phyloP scores from a whole-genome alignment of 2,329 filamentous ascomycete genomes.

The Curvularia spicifera region DNA sequence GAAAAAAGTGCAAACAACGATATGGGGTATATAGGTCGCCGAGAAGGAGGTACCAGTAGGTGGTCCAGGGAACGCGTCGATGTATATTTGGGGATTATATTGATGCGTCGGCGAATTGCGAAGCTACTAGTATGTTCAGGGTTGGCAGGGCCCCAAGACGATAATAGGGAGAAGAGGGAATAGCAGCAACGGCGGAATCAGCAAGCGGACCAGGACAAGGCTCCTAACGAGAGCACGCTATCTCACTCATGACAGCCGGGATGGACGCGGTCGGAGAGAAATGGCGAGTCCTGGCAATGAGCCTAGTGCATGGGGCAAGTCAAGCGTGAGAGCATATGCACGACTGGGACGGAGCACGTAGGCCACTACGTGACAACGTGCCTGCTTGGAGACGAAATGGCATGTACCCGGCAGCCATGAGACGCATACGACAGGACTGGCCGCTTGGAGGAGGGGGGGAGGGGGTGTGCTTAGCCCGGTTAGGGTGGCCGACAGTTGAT shows the following conservation, averaged over 20 bases:
- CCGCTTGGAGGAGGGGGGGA: slow-evolving; percentile 22
- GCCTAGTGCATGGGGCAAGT: slow-evolving; percentile 31
- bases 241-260: slow-evolving; percentile 23
- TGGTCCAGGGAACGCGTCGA: slow-evolving; percentile 28
- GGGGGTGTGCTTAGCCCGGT: slow-evolving; percentile 30
- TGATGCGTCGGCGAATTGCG: slow-evolving; percentile 35
- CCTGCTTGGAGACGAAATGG: slow-evolving; percentile 29
- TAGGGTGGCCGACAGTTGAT: slow-evolving; percentile 36
- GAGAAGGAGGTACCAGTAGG: slow-evolving; percentile 25
- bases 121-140: slow-evolving; percentile 30
- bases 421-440: slow-evolving; percentile 33
- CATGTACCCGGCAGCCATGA: slow-evolving; percentile 37
- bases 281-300: slow-evolving; percentile 25
- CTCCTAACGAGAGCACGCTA: slow-evolving; percentile 31
- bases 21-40: slow-evolving; percentile 22
- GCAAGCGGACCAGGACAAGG: slow-evolving; percentile 37
- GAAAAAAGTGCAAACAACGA: slow-evolving; percentile 15
- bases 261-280: slow-evolving; percentile 32
- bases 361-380: slow-evolving; percentile 24
- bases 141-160: slow-evolving; percentile 33
- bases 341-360: slow-evolving; percentile 31
- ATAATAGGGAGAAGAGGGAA: slow-evolving; percentile 34
- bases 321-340: slow-evolving; percentile 36
- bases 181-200: slow-evolving; percentile 39
- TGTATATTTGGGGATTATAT: slow-evolving; percentile 31